Evolutionary conservation across 2,329 filamentous ascomycete genomes (phyloP).

Genomic region (Epichloe brachyelytri): DNA sequence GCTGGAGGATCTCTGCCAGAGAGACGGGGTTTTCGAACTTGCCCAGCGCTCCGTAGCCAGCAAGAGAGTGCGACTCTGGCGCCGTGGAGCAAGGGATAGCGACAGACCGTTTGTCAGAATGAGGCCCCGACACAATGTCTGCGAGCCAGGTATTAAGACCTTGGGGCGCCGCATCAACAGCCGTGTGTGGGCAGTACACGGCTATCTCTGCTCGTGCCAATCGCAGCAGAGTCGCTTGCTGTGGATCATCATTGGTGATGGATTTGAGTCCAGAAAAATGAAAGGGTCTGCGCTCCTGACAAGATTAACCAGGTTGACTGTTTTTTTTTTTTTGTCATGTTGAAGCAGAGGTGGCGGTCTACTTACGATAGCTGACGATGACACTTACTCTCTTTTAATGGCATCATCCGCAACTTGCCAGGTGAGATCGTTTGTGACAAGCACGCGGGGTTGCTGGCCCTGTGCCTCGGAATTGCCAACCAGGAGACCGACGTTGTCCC

Average conservation of each 20-base stretch:
- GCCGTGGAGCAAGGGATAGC: conserved; percentile 31
- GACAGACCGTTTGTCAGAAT: conserved; percentile 26
- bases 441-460: conserved; percentile 23
- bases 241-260: conserved; percentile 69
- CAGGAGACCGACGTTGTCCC: conserved; percentile 92
- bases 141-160: conserved; percentile 93
- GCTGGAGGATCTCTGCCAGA: conserved; percentile 31
- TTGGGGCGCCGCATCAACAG: conserved; percentile 71
- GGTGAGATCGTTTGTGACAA: conserved; percentile 78
- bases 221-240: conserved; percentile 73
- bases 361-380: conserved; percentile 74
- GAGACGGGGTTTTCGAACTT: conserved; percentile 25
- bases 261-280: conserved; percentile 85
- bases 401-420: conserved; percentile 82
- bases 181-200: conserved; percentile 92
- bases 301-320: not conserved
- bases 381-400: conserved; percentile 63
- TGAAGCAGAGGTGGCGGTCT: not conserved
- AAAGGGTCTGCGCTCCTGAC: conserved; percentile 58
- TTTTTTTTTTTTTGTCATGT: not conserved
- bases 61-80: conserved; percentile 30
- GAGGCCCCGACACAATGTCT: conserved; percentile 57
- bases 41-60: conserved; percentile 42
- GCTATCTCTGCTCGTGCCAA: conserved; percentile 80
- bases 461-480: conserved; percentile 29